A percentile compares a stretch with the other conserved stretches of the same genome.
Evolutionary conservation across 257 asterid genomes (phyloP).

Genomic region (Forsythia suspensa): DNA sequence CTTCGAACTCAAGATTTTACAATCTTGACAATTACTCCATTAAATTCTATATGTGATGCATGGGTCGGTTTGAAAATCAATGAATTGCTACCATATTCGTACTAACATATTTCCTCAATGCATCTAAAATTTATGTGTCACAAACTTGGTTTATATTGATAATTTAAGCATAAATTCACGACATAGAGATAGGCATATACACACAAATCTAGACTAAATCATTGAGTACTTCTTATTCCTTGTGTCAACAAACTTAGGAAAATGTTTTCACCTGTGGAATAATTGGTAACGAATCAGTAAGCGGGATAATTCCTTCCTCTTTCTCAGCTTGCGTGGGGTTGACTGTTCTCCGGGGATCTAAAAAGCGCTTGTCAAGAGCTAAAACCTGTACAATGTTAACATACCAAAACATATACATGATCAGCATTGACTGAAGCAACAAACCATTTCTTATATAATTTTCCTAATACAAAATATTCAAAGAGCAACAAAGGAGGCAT

Average conservation of each 20-base stretch:
- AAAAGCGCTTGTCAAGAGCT: slow-evolving; percentile 95
- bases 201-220: not conserved
- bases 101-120: not conserved
- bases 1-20: not conserved
- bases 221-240: not conserved
- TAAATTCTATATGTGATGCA: not conserved
- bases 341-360: slow-evolving; percentile 89
- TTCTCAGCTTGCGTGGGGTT: slow-evolving; percentile 96
- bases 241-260: slow-evolving; percentile 9
- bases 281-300: slow-evolving; percentile 89
- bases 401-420: slow-evolving; percentile 11
- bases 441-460: slow-evolving; percentile 1
- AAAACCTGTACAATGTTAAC: slow-evolving; percentile 57
- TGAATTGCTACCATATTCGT: not conserved
- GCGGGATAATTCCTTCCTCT: slow-evolving; percentile 99
- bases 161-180: not conserved
- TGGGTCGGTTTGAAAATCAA: not conserved
- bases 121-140: not conserved
- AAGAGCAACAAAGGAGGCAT: not conserved
- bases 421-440: not conserved
- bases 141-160: not conserved
- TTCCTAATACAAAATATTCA: not conserved
- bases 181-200: slow-evolving; percentile 2
- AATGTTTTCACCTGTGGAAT: slow-evolving; percentile 76
- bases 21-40: not conserved